Conservation (phyloP, 192 early-diverging fungal genomes). For the Neocallimastix lanati region DNA sequence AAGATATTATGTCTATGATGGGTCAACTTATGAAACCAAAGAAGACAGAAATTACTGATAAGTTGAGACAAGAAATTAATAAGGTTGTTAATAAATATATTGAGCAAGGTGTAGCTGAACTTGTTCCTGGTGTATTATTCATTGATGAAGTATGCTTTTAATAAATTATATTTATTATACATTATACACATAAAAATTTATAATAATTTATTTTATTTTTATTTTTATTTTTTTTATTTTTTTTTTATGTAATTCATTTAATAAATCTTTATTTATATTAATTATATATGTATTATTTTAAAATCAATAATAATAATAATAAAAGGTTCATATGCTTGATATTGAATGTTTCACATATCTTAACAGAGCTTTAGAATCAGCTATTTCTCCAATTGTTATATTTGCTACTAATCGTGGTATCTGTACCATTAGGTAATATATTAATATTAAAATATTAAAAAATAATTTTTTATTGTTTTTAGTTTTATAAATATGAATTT, state of each 20-base stretch:
- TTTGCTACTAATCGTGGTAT: constrained; percentile 95
- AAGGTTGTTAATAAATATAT: constrained; percentile 97
- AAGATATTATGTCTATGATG: constrained; percentile 98
- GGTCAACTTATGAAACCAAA: constrained; percentile 95
- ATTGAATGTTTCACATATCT: constrained; percentile 99
- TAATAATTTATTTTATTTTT: background rate
- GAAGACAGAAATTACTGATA: constrained; percentile 98
- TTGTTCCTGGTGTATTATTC: constrained; percentile 94
- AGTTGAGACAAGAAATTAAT: constrained; percentile 95
- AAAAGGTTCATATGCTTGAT: constrained; percentile 95
- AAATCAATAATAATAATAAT: too few relatives aligned
- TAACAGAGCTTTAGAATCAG: constrained; percentile 91
- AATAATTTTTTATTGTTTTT: too few relatives aligned
- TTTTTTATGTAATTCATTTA: too few relatives aligned
- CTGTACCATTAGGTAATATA: constrained; percentile 42
- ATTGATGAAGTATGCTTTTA: constrained; percentile 64
- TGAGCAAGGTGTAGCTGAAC: constrained; percentile 90
- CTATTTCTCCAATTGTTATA: constrained; percentile 89
- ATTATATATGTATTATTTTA: too few relatives aligned
- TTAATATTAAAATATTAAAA: background rate
- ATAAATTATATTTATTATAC: background rate
- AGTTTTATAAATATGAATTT: too few relatives aligned
- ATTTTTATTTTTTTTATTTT: background rate
- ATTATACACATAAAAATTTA: background rate
- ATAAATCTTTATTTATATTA: too few relatives aligned